Evolutionary conservation across 1,284 basidiomycete genomes (phyloP).

Genomic region (Microbotryum intermedium): DNA sequence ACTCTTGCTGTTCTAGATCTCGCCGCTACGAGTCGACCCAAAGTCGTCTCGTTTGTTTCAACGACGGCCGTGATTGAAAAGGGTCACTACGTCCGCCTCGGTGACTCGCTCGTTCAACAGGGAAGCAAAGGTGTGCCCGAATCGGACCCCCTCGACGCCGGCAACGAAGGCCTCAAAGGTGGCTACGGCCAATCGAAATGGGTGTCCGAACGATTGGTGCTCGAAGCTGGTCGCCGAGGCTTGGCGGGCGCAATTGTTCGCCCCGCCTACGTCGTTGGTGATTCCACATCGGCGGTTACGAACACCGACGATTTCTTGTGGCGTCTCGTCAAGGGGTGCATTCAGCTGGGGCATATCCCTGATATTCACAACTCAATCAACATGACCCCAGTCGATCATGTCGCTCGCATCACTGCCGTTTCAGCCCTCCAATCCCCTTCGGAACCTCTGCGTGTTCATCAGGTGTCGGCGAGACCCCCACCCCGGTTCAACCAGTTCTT

Average conservation of each 20-base stretch:
- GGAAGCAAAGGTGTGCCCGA: constrained; percentile 68
- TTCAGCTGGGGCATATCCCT: constrained; percentile 88
- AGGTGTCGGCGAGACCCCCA: constrained; percentile 77
- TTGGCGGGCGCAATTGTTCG: constrained; percentile 81
- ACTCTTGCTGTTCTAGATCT: constrained; percentile 78
- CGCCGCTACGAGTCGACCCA: constrained; percentile 59
- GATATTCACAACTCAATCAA: constrained; percentile 98
- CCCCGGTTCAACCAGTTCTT: constrained; percentile 88
- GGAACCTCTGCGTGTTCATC: constrained; percentile 59
- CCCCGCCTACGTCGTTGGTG: constrained; percentile 93
- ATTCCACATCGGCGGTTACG: constrained; percentile 80
- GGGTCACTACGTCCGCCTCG: constrained; percentile 78
- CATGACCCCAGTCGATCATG: constrained; percentile 97
- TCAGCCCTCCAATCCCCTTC: constrained; percentile 47
- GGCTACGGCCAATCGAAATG: constrained; percentile 98
- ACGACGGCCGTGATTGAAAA: constrained; percentile 84
- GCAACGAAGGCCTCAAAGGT: constrained; percentile 63
- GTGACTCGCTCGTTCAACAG: constrained; percentile 55
- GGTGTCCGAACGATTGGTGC: constrained; percentile 91
- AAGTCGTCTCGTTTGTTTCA: constrained; percentile 82
- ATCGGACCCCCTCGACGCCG: constrained; percentile 82
- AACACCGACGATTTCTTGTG: constrained; percentile 99
- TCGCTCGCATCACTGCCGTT: constrained; percentile 70
- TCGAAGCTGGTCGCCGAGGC: constrained; percentile 81
- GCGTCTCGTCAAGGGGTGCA: constrained; percentile 94